Base-by-base conservation (phyloP, 2,329 filamentous ascomycete species). In the Fusarium nisikadoi region DNA sequence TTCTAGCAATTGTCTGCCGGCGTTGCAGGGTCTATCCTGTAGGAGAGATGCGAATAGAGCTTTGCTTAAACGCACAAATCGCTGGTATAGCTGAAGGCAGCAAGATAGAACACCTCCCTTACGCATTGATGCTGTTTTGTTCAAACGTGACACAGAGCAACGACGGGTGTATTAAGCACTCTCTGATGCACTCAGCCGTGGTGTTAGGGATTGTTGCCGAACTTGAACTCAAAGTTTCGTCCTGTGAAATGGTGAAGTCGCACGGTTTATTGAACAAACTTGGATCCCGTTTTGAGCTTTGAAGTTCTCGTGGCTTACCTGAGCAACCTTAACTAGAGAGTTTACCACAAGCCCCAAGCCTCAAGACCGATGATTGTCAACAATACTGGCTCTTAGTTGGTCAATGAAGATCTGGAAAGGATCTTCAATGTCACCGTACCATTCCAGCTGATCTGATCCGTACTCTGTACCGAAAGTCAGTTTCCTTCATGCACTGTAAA, bases 201-300 rank as follows among this genome's bases (percentile, higher is more conserved):
- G 31, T 39, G 20, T 42, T 25, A 33, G 33, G 39, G n/a, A 29
- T 36, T 8, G 41, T 33, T 53, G 27, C 23, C 39, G 35, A 35
- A 31, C 25, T 29, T 43, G 45, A 63, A 59, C 64, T 68, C 57
- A 56, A 57, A 45, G 33, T 39, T 68, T 38, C 43, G 64, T 46
- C 25, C 47, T 68, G 65, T 41, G 65, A 52, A 50, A 64, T 50
- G 39, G 29, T 36, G 8, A 52, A 46, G 47, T 50, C 35, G 39
- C 62, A 54, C 45, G 63, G 42, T 20, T 60, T 61, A 68, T 73
- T 45, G 68, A 62, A 67, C 68, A n/a, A 39, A 49, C 36, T 20
- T 61, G 25, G 14, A 29, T n/a, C 12, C 39, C 38, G 16, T 23
- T 27, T 35, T 29, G 47, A 39, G 31, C 46, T 42, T 42, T 20